Base-by-base conservation (phyloP, 768 basidiomycete genomes). In the Boletus reticulatus region DNA sequence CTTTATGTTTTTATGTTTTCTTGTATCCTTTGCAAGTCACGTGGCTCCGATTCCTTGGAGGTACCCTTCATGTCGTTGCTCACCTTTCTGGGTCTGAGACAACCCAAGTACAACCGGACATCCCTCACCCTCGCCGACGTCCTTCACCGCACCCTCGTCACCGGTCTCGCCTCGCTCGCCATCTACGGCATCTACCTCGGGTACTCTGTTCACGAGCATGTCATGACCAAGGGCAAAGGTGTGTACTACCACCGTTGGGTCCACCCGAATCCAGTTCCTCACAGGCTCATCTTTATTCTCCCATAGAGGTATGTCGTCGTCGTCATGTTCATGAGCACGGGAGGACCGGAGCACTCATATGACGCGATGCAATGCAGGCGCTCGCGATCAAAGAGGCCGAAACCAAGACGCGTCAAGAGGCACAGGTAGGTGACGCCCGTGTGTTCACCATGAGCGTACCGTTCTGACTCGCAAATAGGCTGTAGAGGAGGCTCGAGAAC, bases 211-310 rank as follows among this genome's bases (percentile, higher is more conserved):
- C 70, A 72, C 24, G 59, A 48, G 11, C 70, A 72, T 27, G 64
- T 71, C 44, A 65, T 72, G 58, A 27, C 56, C 47, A 72, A 68
- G 55, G 70, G 70, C 22, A 63, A 54, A 67, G 70, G 70, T 72
- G 32, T 24, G 72, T 55, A 12, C 12, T 37, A 37, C 29, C 29
- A 37, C 29, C 29, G 29, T 9, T 29, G 7, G 29, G 29, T 9
- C 29, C 29, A 14, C 13, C 34, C 1, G 34, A 10, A 4, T 11
- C n/a, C 29, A n/a, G 14, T 34, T 48, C 46, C 53, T 44, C 16
- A 62, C 8, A 9, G 29, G 19, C 53, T n/a, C 1, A 19, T 17
- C 7, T 24, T 27, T 24, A 10, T 36, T 13, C 17, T 22, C 27
- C 31, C 10, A 6, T 32, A 69, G 68, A 68, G 66, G 68, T 69